phyloP scores from a whole-genome alignment of 2,329 filamentous ascomycete species.

The Alternaria infectoria region DNA sequence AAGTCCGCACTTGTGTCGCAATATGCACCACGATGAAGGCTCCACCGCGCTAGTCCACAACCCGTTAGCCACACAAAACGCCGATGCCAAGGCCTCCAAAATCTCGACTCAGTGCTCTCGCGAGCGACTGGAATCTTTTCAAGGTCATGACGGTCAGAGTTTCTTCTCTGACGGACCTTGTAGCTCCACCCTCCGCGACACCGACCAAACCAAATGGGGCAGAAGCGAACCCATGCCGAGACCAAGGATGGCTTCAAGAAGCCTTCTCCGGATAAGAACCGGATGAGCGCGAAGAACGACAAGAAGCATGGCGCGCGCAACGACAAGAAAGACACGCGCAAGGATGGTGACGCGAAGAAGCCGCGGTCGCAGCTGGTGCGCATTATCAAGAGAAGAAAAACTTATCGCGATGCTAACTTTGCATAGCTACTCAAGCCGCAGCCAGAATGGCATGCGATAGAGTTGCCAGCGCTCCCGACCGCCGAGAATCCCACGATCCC shows the following conservation, averaged over 20 bases:
- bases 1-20: conserved; percentile 18
- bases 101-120: conserved; percentile 15
- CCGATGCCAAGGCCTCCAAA: conserved; percentile 25
- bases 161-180: conserved; percentile 48
- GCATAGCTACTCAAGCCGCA: conserved; percentile 64
- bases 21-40: conserved; percentile 16
- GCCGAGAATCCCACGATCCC: conserved; percentile 56
- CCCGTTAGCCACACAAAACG: conserved; percentile 20
- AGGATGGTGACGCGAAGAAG: conserved; percentile 39
- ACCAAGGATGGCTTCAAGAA: conserved; percentile 50
- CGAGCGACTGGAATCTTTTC: conserved; percentile 21
- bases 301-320: conserved; percentile 12
- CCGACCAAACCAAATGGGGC: conserved; percentile 46
- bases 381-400: background rate
- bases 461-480: conserved; percentile 60
- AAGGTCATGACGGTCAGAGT: conserved; percentile 48
- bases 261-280: conserved; percentile 41
- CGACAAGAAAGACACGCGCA: conserved; percentile 35
- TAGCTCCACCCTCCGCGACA: conserved; percentile 33
- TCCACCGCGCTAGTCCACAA: conserved; percentile 23
- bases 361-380: conserved; percentile 42
- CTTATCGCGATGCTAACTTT: conserved; percentile 22
- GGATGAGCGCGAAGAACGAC: conserved; percentile 37
- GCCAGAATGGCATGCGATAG: conserved; percentile 70
- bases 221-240: conserved; percentile 51